phyloP scores from a whole-genome alignment of 2,329 filamentous ascomycete genomes.

The Talaromyces sp. region DNA sequence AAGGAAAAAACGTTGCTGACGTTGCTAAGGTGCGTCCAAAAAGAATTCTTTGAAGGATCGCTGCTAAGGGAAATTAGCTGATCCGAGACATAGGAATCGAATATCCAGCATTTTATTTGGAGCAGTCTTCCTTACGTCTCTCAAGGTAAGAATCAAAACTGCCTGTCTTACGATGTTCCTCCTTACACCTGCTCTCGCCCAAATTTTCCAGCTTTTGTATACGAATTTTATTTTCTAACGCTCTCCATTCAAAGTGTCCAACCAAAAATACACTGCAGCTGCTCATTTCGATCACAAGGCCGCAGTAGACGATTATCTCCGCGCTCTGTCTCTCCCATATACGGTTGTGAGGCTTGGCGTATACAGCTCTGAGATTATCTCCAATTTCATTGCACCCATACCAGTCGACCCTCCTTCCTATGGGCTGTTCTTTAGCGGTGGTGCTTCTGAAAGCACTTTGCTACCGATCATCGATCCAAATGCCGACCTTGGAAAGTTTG shows the following conservation, averaged over 20 bases:
- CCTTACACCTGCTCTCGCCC: background rate
- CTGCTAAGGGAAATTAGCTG: background rate
- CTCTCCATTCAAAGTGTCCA: slow-evolving; percentile 22
- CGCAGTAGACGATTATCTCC: slow-evolving; percentile 53
- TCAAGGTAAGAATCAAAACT: slow-evolving; percentile 21
- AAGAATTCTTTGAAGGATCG: background rate
- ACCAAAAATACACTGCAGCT: slow-evolving; percentile 32
- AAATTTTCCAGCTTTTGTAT: background rate
- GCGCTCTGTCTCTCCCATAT: slow-evolving; percentile 45
- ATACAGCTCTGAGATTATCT: slow-evolving; percentile 53
- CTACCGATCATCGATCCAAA: slow-evolving; percentile 35
- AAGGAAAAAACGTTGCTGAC: slow-evolving; percentile 30
- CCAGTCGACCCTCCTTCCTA: slow-evolving; percentile 22
- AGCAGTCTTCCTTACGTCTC: slow-evolving; percentile 23
- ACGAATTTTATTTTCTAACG: background rate
- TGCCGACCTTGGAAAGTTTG: slow-evolving; percentile 35
- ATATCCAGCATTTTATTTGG: slow-evolving; percentile 30
- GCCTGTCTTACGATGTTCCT: background rate
- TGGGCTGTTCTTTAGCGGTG: slow-evolving; percentile 20
- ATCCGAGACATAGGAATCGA: background rate
- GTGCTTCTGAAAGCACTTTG: slow-evolving; percentile 16
- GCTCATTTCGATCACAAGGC: slow-evolving; percentile 59
- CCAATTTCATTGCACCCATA: slow-evolving; percentile 22
- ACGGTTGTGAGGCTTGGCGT: slow-evolving; percentile 54
- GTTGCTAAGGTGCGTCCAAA: slow-evolving; percentile 23